Evolutionary conservation across 768 basidiomycete species (phyloP).

Genomic region (Mycena sanguinolenta): DNA sequence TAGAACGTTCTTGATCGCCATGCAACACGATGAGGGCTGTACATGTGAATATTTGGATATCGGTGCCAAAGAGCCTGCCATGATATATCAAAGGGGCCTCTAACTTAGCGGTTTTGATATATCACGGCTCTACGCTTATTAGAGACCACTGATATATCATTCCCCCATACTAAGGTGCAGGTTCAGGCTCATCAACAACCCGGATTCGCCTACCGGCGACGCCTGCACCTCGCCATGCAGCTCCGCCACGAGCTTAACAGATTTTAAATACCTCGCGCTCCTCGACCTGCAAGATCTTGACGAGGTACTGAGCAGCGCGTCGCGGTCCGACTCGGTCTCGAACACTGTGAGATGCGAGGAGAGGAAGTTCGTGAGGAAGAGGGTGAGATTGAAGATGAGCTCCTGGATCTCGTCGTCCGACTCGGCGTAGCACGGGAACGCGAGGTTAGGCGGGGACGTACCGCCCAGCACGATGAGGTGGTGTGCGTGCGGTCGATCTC

Average conservation of each 20-base stretch:
- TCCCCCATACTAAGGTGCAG: too few species aligned
- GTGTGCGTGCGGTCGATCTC: too few species aligned
- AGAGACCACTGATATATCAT: too few species aligned
- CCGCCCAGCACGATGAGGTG: too few species aligned
- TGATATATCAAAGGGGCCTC: too few species aligned
- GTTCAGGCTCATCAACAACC: constrained; percentile 90
- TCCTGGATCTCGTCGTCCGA: constrained; percentile 95
- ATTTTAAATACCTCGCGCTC: constrained; percentile 99
- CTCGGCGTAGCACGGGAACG: constrained; percentile 89
- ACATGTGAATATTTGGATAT: too few species aligned
- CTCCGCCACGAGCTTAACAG: constrained; percentile 94
- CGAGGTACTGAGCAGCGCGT: constrained; percentile 96
- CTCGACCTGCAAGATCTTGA: constrained; percentile 97
- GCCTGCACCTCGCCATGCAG: constrained; percentile 97
- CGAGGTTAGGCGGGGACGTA: too few species aligned
- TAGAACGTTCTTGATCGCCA: too few species aligned
- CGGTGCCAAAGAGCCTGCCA: too few species aligned
- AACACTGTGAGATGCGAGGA: constrained; percentile 94
- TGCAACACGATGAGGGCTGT: too few species aligned
- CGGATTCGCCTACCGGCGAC: constrained; percentile 87
- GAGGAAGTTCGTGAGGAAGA: constrained; percentile 97
- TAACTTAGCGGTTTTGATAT: too few species aligned
- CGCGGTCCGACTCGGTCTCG: constrained; percentile 90
- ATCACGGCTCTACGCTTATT: too few species aligned
- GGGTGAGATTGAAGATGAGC: constrained; percentile 94